These are phyloP conservation scores for Clausena lansium DNA, from an alignment of 345 rosid genomes.

Conservation along the genomic window DNA sequence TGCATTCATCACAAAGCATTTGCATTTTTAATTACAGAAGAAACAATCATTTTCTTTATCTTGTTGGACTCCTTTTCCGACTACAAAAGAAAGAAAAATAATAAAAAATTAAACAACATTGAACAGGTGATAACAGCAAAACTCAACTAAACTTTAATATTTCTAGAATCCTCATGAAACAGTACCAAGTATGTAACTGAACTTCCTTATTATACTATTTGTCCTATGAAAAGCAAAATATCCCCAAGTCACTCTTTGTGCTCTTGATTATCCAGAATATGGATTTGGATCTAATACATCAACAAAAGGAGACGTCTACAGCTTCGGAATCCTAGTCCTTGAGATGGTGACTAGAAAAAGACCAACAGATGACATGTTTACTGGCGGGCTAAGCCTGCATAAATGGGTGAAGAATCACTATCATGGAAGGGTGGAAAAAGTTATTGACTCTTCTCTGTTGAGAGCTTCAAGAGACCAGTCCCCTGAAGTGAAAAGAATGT, in stretches of 20 bases:
- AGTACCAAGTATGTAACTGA: too few species aligned
- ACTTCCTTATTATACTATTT: not conserved
- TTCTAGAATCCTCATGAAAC: too few species aligned
- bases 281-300: constrained; percentile 50
- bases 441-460: constrained; percentile 43
- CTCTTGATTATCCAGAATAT: constrained; percentile 33
- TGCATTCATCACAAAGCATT: not conserved
- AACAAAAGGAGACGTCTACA: constrained; percentile 56
- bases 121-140: not conserved
- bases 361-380: constrained; percentile 54
- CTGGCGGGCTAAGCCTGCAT: constrained; percentile 38
- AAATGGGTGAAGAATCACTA: constrained; percentile 48
- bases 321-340: constrained; percentile 55
- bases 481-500: constrained; percentile 43
- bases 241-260: not conserved
- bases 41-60: not conserved
- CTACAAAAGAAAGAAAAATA: not conserved
- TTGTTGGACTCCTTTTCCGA: not conserved
- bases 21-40: not conserved
- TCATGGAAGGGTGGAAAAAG: constrained; percentile 36
- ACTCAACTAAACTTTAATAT: not conserved
- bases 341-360: constrained; percentile 56
- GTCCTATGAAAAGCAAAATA: not conserved
- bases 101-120: not conserved
- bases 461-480: constrained; percentile 40